Evolutionary conservation across 352 stramenopile genomes (phyloP).

Genomic region (Thalassiosira livingstoniorum): DNA sequence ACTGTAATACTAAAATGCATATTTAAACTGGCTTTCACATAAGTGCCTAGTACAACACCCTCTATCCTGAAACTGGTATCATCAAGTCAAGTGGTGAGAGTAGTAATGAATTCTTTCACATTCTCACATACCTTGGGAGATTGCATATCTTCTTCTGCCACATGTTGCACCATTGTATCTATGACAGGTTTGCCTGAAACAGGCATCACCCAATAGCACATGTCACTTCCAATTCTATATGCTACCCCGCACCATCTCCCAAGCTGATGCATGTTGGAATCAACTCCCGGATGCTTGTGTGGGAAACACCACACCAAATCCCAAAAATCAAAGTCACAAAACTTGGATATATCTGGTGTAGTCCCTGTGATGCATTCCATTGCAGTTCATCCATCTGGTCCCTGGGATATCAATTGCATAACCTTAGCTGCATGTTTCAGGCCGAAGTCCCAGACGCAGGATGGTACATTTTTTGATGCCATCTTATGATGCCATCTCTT

Average conservation of each 20-base stretch:
- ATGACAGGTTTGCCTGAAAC: slow-evolving; percentile 21
- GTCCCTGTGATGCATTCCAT: neutral
- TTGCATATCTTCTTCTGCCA: slow-evolving; percentile 30
- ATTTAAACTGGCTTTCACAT: too few relatives aligned
- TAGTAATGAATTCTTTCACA: too few relatives aligned
- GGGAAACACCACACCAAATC: slow-evolving; percentile 52
- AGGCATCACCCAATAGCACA: slow-evolving; percentile 31
- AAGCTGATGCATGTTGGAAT: neutral
- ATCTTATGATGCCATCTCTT: slow-evolving; percentile 21
- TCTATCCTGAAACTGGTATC: too few relatives aligned
- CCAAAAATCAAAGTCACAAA: slow-evolving; percentile 60
- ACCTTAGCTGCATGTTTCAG: slow-evolving; percentile 12
- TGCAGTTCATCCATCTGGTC: neutral
- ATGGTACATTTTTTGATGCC: slow-evolving; percentile 16
- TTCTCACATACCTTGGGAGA: too few relatives aligned
- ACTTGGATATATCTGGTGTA: slow-evolving; percentile 13
- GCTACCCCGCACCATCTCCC: slow-evolving; percentile 40
- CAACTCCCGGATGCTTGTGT: neutral
- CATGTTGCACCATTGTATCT: slow-evolving; percentile 33
- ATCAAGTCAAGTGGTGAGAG: too few relatives aligned
- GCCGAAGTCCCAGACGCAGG: slow-evolving; percentile 25
- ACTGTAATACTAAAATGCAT: too few relatives aligned
- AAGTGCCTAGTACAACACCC: too few relatives aligned
- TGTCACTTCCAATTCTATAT: slow-evolving; percentile 25
- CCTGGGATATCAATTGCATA: slow-evolving; percentile 3